Percentiles rank a stretch among this genome's conserved stretches.
Evolutionary conservation across 176 grass and related monocot species (phyloP).

Genomic region (Alloteropsis semialata): DNA sequence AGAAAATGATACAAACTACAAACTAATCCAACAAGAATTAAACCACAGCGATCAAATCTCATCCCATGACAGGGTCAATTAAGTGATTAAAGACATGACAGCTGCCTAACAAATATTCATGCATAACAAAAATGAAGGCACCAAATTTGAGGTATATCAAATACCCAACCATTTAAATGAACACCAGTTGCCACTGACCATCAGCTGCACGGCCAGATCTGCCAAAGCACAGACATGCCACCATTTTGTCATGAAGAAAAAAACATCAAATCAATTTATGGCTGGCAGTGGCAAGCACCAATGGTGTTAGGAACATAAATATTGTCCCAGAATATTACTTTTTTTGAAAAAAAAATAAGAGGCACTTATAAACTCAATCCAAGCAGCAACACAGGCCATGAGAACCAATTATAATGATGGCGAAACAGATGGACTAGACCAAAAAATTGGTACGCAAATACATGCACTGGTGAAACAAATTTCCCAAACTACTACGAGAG

Average conservation of each 20-base stretch:
- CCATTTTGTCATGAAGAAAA: not conserved
- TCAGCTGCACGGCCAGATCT: not conserved
- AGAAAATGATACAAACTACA: slow-evolving; percentile 1
- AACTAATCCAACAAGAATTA: slow-evolving; percentile 3
- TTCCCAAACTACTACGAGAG: not conserved
- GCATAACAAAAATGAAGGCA: not conserved
- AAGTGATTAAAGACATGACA: not conserved
- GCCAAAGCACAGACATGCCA: not conserved
- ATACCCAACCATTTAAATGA: not conserved
- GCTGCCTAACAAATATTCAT: not conserved
- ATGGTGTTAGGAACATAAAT: not conserved
- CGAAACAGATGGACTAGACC: not conserved
- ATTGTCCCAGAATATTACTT: not conserved
- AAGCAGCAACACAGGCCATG: not conserved
- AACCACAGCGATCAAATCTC: slow-evolving; percentile 6
- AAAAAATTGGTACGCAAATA: not conserved
- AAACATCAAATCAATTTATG: not conserved
- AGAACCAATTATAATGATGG: not conserved
- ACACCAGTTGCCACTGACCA: not conserved
- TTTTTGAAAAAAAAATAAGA: not conserved
- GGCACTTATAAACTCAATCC: not conserved
- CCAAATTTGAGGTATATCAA: not conserved
- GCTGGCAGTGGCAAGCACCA: not conserved
- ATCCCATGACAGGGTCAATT: slow-evolving; percentile 6
- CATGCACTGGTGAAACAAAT: not conserved